These are phyloP conservation scores for Lignosus rhinocerotis DNA, from an alignment of 1,284 basidiomycete genomes.

Conservation along the genomic window DNA sequence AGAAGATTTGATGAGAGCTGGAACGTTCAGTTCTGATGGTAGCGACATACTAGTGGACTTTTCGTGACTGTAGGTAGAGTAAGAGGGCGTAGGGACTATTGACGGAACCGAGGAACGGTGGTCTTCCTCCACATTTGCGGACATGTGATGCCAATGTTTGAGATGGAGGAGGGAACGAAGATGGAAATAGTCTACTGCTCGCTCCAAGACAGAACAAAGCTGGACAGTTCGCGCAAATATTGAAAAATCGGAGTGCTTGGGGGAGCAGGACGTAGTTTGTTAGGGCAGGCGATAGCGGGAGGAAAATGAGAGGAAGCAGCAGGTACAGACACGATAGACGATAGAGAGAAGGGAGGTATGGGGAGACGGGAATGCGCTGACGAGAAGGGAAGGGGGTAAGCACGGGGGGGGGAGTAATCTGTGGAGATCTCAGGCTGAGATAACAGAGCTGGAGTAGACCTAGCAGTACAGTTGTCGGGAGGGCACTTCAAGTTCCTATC, in stretches of 20 bases:
- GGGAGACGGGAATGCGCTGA: constrained; percentile 6
- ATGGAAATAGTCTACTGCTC: too few species aligned
- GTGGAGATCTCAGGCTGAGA: background rate
- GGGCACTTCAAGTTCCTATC: too few species aligned
- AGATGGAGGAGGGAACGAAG: background rate
- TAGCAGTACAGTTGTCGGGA: background rate
- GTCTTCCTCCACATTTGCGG: constrained; percentile 23
- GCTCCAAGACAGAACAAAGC: background rate
- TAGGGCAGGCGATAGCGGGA: background rate
- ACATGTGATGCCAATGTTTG: constrained; percentile 23
- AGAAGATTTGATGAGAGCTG: background rate
- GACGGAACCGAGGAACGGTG: constrained; percentile 16
- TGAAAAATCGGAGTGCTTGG: background rate
- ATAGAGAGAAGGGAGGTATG: background rate
- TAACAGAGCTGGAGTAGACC: background rate
- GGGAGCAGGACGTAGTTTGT: background rate
- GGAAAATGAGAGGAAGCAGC: background rate
- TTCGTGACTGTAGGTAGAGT: constrained; percentile 14
- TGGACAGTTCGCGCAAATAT: background rate
- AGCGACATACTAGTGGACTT: constrained; percentile 22
- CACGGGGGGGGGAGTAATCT: background rate
- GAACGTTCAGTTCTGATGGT: background rate
- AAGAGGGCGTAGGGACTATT: constrained; percentile 7
- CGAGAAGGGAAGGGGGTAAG: constrained; percentile 10
- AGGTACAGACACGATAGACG: background rate